These are phyloP conservation scores for Termitomyces heimii DNA, from an alignment of 768 basidiomycete species.

Conservation along the genomic window DNA sequence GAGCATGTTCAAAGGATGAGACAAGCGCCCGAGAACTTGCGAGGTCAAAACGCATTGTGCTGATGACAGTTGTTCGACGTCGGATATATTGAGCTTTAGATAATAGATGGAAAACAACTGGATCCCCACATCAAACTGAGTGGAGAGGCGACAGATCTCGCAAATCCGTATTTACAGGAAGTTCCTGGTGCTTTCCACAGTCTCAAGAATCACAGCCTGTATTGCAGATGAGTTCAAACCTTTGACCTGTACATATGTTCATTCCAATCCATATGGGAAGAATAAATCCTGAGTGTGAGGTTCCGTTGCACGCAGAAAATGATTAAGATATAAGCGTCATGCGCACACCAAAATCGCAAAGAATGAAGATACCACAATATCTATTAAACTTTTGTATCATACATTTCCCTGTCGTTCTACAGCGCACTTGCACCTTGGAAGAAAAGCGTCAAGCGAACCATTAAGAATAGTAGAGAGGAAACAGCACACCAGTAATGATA, in stretches of 20 bases:
- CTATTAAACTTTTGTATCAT: conserved; percentile 1
- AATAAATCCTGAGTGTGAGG: not conserved
- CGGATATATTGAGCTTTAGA: no score
- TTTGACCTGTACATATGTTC: not conserved
- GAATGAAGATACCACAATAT: not conserved
- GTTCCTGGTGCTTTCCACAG: not conserved
- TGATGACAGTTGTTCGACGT: not conserved
- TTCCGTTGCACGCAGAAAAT: not conserved
- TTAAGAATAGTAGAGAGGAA: not conserved
- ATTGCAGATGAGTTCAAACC: not conserved
- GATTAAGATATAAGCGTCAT: not conserved
- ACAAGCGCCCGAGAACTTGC: not conserved
- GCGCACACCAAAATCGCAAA: not conserved
- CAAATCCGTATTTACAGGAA: not conserved
- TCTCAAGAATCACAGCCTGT: not conserved
- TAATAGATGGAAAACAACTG: not conserved
- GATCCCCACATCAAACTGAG: not conserved
- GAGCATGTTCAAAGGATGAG: not conserved
- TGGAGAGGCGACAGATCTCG: not conserved
- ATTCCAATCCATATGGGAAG: not conserved
- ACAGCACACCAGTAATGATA: conserved; percentile 75
- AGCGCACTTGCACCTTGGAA: conserved; percentile 38
- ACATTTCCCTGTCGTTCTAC: conserved; percentile 13
- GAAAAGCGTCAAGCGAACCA: not conserved
- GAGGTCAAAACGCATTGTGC: not conserved